Percentiles rank a stretch among this genome's conserved stretches.
These are phyloP conservation scores for Avena eriantha DNA, from an alignment of 176 grass and related monocot genomes.

Conservation along the genomic window DNA sequence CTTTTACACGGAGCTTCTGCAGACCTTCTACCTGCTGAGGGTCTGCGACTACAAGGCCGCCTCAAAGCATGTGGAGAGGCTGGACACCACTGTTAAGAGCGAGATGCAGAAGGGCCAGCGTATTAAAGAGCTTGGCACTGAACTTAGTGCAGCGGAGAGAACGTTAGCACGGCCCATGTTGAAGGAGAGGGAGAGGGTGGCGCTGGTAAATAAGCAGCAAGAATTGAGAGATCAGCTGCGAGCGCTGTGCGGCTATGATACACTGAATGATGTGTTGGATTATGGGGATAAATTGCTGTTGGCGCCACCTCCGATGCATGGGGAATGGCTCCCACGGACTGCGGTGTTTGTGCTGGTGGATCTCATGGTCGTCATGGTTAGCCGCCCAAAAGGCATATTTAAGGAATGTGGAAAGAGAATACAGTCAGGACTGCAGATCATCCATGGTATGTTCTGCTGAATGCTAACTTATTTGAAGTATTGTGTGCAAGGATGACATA, in stretches of 20 bases:
- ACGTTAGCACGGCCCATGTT: slow-evolving; percentile 48
- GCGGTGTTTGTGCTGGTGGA: slow-evolving; percentile 87
- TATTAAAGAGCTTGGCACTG: slow-evolving; percentile 55
- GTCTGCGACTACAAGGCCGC: slow-evolving; percentile 89
- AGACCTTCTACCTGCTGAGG: slow-evolving; percentile 85
- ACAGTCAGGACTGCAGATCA: slow-evolving; percentile 76
- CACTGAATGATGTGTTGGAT: slow-evolving; percentile 63
- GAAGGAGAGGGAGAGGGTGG: slow-evolving; percentile 68
- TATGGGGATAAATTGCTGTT: slow-evolving; percentile 87
- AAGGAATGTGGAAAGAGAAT: slow-evolving; percentile 94
- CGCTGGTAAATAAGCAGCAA: slow-evolving; percentile 63
- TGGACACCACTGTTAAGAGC: slow-evolving; percentile 69
- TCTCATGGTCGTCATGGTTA: slow-evolving; percentile 95
- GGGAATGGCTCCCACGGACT: slow-evolving; percentile 91
- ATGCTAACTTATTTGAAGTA: slow-evolving; percentile 13
- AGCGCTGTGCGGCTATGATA: slow-evolving; percentile 62
- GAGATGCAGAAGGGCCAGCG: slow-evolving; percentile 63
- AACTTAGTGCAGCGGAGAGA: slow-evolving; percentile 62
- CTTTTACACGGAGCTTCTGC: slow-evolving; percentile 84
- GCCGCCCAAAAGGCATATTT: slow-evolving; percentile 90
- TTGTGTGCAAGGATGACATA: not conserved
- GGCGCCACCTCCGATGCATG: slow-evolving; percentile 87
- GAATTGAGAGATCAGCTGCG: slow-evolving; percentile 61
- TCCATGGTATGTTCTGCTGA: slow-evolving; percentile 69
- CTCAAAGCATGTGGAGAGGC: slow-evolving; percentile 63